These are phyloP conservation scores for Fusarium coffeatum DNA, from an alignment of 2,329 filamentous ascomycete species.

Conservation along the genomic window DNA sequence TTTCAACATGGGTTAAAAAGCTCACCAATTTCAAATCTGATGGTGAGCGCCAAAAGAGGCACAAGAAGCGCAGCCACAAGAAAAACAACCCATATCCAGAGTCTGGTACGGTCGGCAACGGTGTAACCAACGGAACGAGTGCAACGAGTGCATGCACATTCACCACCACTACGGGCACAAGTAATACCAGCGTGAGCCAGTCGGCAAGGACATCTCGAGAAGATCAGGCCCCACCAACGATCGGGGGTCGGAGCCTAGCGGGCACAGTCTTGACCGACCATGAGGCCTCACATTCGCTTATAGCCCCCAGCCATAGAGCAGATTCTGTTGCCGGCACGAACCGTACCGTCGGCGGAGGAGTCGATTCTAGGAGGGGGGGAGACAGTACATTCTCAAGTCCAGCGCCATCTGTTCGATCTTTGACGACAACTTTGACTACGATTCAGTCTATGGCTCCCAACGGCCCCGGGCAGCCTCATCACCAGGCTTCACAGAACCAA, in stretches of 20 bases:
- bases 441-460: conserved; percentile 80
- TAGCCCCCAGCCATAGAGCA: conserved; percentile 77
- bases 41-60: conserved; percentile 59
- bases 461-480: conserved; percentile 52
- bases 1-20: conserved; percentile 94
- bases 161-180: conserved; percentile 64
- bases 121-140: conserved; percentile 55
- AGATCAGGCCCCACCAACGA: conserved; percentile 66
- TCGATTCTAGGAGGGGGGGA: conserved; percentile 76
- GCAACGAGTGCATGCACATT: conserved; percentile 66
- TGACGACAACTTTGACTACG: conserved; percentile 86
- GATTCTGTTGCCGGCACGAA: conserved; percentile 78
- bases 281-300: conserved; percentile 79
- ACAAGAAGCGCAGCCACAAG: conserved; percentile 69
- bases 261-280: conserved; percentile 87
- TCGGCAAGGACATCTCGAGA: conserved; percentile 72
- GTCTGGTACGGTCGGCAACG: conserved; percentile 69
- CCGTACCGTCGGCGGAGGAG: conserved; percentile 73
- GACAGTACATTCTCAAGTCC: conserved; percentile 85
- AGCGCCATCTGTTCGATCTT: conserved; percentile 80
- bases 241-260: conserved; percentile 77
- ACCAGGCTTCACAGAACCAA: conserved; percentile 51
- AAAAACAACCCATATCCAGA: conserved; percentile 96
- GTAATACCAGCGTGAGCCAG: conserved; percentile 65
- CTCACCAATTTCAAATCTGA: conserved; percentile 86